phyloP scores from a whole-genome alignment of 2,329 filamentous ascomycete genomes.

The Alternaria gaisen region DNA sequence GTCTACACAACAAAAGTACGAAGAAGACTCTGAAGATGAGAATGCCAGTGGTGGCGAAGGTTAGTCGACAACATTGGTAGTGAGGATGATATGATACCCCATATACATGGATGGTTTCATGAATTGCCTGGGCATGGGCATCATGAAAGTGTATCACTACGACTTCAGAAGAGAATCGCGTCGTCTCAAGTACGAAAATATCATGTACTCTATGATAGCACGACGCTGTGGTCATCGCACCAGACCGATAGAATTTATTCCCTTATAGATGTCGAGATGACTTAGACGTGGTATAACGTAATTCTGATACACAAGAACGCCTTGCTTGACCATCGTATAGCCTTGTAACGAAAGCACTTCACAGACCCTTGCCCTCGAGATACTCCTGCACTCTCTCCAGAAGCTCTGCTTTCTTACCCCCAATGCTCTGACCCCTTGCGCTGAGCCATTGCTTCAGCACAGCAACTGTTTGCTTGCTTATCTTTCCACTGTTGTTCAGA shows the following conservation, averaged over 20 bases:
- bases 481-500: constrained; percentile 54
- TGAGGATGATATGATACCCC: not conserved
- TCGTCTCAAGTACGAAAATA: not conserved
- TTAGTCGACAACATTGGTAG: constrained; percentile 8
- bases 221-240: not conserved
- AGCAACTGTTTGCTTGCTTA: constrained; percentile 54
- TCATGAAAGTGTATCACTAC: not conserved
- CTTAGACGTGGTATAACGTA: not conserved
- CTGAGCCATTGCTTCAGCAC: constrained; percentile 45
- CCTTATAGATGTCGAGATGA: not conserved
- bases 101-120: not conserved
- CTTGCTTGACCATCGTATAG: not conserved
- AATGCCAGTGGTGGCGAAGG: constrained; percentile 48
- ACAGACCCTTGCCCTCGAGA: constrained; percentile 3
- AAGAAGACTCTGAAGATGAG: constrained; percentile 49
- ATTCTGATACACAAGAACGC: not conserved
- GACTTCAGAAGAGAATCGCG: not conserved
- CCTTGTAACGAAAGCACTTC: not conserved
- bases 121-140: not conserved
- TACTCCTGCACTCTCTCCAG: constrained; percentile 44
- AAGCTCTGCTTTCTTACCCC: constrained; percentile 51
- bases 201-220: not conserved
- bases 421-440: constrained; percentile 31
- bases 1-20: constrained; percentile 34
- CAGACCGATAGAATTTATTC: not conserved